Evolutionary conservation across 768 basidiomycete genomes (phyloP), one percentile per base, ranked within the genome.

Genomic region (Boletus subparvulus): DNA sequence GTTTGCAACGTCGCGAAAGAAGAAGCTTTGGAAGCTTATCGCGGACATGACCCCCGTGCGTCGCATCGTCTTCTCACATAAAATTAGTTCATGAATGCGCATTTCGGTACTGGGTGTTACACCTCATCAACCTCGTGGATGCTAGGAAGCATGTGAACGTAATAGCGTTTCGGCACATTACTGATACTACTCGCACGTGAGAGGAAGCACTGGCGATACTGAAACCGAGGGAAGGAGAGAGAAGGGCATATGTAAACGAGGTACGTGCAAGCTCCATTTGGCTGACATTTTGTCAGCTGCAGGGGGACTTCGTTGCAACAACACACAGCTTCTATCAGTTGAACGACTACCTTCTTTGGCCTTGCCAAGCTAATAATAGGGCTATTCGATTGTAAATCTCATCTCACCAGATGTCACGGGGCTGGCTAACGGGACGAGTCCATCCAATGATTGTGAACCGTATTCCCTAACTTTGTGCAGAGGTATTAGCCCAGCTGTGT

Each of bases 11-110:
- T 77, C 86, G 35, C 74, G 87, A 62, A 78, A 81, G 56, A 95
- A 96, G 75, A 93, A 94, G 3, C 74, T 96, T 4, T 97, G 94
- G 94, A 94, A 95, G 71, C 79, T 96, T 10, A 78, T 96, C 46
- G 87, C 87, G 4, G 94, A 96, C 64, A 92, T 96, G 76, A 88
- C 88, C 2, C 88, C 90, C 1, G 86, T 85, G 47, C 46, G 74
- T 68, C 52, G 9, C 30, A 40, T 32, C 30, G 45, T 44, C 42
- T 43, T 62, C 36, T 65, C 60, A 60, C 49, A 46, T 24, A 24
- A 28, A 26, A 51, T 16, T 32, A 19, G 46, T 30, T 46, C 9
- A 50, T 3, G 37, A 45, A n/a, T 19, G n/a, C n/a, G 24, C n/a
- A 28, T 50, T 40, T 51, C 9, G 46, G 35, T n/a, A 28, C 13